A percentile compares a stretch with the other conserved stretches of the same genome.
phyloP scores from a whole-genome alignment of 202 grass and related monocot species.

The Elaeis oleifera region DNA sequence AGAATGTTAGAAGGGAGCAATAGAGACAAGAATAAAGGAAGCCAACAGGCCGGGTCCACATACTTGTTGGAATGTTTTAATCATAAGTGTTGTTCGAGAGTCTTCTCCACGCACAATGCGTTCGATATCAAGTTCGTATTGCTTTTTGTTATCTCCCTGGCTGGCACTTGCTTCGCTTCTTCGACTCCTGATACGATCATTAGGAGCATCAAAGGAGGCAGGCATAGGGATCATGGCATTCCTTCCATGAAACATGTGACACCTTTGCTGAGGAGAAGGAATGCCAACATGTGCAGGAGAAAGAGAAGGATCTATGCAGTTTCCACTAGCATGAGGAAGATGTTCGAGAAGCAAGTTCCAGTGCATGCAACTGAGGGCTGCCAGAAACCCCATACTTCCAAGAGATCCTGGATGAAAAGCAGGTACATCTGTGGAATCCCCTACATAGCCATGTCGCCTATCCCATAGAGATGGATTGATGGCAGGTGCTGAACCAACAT shows the following conservation, averaged over 20 bases:
- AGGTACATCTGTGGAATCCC: slow-evolving; percentile 39
- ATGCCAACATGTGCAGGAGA: slow-evolving; percentile 49
- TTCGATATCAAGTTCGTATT: slow-evolving; percentile 90
- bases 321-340: slow-evolving; percentile 47
- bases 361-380: slow-evolving; percentile 51
- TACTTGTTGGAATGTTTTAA: slow-evolving; percentile 99
- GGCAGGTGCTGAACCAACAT: slow-evolving; percentile 64
- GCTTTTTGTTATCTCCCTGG: slow-evolving; percentile 77
- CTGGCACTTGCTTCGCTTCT: slow-evolving; percentile 59
- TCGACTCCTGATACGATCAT: slow-evolving; percentile 64
- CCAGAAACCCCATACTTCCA: slow-evolving; percentile 69
- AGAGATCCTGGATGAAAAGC: slow-evolving; percentile 66
- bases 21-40: slow-evolving; percentile 15
- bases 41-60: slow-evolving; percentile 5
- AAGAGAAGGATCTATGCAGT: slow-evolving; percentile 48
- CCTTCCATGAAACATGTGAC: slow-evolving; percentile 71
- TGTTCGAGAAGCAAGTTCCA: slow-evolving; percentile 50
- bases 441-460: slow-evolving; percentile 39
- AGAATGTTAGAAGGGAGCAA: too few species aligned
- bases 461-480: slow-evolving; percentile 62
- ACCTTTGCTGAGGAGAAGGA: slow-evolving; percentile 75
- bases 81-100: slow-evolving; percentile 78
- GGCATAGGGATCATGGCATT: slow-evolving; percentile 62
- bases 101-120: slow-evolving; percentile 72
- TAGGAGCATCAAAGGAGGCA: slow-evolving; percentile 37